Evolutionary conservation across 768 basidiomycete genomes (phyloP).

Genomic region (Suillus plorans): DNA sequence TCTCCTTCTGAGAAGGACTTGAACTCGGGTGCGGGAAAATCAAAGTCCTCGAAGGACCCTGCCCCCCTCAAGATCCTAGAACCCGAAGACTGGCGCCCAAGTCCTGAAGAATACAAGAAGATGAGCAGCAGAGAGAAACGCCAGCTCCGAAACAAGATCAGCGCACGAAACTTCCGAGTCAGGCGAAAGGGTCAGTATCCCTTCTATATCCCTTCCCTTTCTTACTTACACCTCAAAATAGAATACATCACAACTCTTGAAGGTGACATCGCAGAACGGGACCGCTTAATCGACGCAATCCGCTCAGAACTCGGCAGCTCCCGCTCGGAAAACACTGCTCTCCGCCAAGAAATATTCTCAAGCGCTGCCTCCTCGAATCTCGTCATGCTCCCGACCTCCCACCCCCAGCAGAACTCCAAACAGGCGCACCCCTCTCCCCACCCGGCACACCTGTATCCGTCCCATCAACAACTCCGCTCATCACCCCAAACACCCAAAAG

Average conservation of each 20-base stretch:
- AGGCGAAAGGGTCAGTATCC: slow-evolving; percentile 74
- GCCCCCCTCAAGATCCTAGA: slow-evolving; percentile 22
- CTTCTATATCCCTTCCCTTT: not conserved
- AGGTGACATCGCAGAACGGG: slow-evolving; percentile 89
- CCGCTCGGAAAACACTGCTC: slow-evolving; percentile 78
- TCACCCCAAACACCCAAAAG: slow-evolving; percentile 75
- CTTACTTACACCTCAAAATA: slow-evolving; percentile 27
- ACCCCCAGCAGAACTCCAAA: slow-evolving; percentile 43
- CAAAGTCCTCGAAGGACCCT: slow-evolving; percentile 29
- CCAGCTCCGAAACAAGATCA: slow-evolving; percentile 95
- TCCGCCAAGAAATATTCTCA: slow-evolving; percentile 78
- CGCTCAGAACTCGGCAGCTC: slow-evolving; percentile 78
- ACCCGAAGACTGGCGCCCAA: slow-evolving; percentile 80
- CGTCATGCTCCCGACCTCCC: slow-evolving; percentile 52
- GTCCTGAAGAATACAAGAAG: slow-evolving; percentile 92
- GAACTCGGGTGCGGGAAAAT: slow-evolving; percentile 11
- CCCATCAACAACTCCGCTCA: slow-evolving; percentile 23
- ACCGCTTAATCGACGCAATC: slow-evolving; percentile 86
- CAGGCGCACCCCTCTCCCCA: not conserved
- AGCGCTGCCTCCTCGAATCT: slow-evolving; percentile 71
- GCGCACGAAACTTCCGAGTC: slow-evolving; percentile 92
- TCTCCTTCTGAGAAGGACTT: slow-evolving; percentile 34
- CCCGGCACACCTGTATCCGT: slow-evolving; percentile 13
- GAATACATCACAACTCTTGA: slow-evolving; percentile 96
- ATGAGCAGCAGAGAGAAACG: slow-evolving; percentile 95